Evolutionary conservation across 1,284 basidiomycete species (phyloP).

Genomic region (Naganishia sp.): DNA sequence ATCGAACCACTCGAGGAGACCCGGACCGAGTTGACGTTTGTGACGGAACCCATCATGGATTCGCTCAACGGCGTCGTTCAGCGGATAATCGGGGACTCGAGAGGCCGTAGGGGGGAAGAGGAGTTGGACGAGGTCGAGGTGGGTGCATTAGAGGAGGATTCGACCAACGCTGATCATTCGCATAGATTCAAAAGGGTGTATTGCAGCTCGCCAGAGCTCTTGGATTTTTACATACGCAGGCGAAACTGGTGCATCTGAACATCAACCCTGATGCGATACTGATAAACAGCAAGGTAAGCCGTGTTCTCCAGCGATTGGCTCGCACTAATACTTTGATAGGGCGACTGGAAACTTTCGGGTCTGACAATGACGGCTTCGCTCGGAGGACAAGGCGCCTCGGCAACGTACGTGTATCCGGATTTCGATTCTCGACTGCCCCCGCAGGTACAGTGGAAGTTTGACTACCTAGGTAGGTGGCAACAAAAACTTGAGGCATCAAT

Average conservation of each 20-base stretch:
- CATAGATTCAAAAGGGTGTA: constrained; percentile 92
- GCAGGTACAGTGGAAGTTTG: constrained; percentile 87
- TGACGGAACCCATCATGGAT: constrained; percentile 75
- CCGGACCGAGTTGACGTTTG: constrained; percentile 80
- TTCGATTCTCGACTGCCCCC: constrained; percentile 77
- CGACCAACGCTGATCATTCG: constrained; percentile 41
- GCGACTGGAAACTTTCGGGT: constrained; percentile 97
- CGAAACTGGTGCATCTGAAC: constrained; percentile 89
- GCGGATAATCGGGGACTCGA: not conserved
- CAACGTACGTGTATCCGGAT: constrained; percentile 83
- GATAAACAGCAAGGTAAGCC: constrained; percentile 80
- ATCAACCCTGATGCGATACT: constrained; percentile 78
- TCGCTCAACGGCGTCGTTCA: constrained; percentile 6
- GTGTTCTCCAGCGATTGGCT: not conserved
- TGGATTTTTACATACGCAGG: constrained; percentile 87
- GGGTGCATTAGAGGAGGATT: constrained; percentile 40
- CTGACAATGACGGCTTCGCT: constrained; percentile 84
- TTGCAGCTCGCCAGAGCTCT: constrained; percentile 91
- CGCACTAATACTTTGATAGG: constrained; percentile 57
- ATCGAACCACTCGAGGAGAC: constrained; percentile 98
- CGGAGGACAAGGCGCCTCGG: constrained; percentile 61
- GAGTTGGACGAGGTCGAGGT: constrained; percentile 91
- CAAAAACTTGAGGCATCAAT: not conserved
- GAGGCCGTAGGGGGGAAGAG: constrained; percentile 52
- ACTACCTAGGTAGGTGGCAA: constrained; percentile 75